phyloP scores from a whole-genome alignment of 2,329 filamentous ascomycete species.

The Penicillium hordei region DNA sequence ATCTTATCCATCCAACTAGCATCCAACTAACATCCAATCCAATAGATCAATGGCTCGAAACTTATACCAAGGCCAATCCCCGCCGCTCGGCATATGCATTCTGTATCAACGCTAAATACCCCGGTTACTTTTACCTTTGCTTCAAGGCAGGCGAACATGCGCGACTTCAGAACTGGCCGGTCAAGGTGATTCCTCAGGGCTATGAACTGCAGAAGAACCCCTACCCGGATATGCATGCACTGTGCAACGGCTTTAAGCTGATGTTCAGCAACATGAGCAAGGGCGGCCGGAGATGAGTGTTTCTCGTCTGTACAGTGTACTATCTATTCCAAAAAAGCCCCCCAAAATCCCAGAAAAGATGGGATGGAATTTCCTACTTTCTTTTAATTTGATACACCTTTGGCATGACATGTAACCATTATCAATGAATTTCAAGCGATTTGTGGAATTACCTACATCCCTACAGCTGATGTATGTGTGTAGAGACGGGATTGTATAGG shows the following conservation, averaged over 20 bases:
- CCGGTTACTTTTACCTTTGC: conserved; percentile 92
- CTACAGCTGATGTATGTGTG: too few species aligned
- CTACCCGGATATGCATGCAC: conserved; percentile 90
- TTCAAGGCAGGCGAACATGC: conserved; percentile 87
- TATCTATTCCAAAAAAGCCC: conserved; percentile 12
- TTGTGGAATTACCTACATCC: neutral
- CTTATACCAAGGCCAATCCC: conserved; percentile 94
- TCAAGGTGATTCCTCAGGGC: conserved; percentile 88
- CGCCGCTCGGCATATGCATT: conserved; percentile 92
- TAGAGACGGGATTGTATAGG: neutral
- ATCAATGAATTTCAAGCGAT: conserved; percentile 3
- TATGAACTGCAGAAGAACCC: conserved; percentile 86
- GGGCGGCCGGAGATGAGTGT: conserved; percentile 31
- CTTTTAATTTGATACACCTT: conserved; percentile 25
- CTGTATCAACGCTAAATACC: conserved; percentile 87
- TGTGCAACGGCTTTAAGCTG: conserved; percentile 97
- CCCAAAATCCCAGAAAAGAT: conserved; percentile 11
- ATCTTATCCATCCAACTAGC: neutral
- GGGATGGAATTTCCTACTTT: conserved; percentile 14
- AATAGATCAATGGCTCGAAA: conserved; percentile 89
- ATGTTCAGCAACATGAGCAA: conserved; percentile 66
- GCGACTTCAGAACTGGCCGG: conserved; percentile 72
- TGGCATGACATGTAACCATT: conserved; percentile 21
- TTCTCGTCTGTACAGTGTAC: conserved; percentile 25
- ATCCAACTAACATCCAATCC: neutral